Conservation (phyloP, 2,329 filamentous ascomycete genomes). For the Clonostachys byssicola region DNA sequence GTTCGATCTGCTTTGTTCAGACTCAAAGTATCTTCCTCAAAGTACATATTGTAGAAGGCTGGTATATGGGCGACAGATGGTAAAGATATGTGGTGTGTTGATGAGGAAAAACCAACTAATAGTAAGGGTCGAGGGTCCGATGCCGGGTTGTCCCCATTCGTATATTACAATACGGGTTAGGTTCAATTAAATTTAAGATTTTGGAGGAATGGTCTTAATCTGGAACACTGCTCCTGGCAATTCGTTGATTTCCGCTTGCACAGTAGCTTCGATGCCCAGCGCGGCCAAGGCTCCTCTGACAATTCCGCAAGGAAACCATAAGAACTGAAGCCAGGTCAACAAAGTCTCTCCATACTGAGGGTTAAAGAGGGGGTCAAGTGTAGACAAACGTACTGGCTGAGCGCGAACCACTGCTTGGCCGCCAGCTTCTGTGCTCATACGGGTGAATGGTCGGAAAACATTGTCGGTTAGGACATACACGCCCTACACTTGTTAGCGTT, state of each 20-base stretch:
- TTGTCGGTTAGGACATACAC: conserved; percentile 96
- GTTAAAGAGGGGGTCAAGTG: conserved; percentile 1
- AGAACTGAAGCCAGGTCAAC: conserved; percentile 52
- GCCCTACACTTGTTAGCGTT: conserved; percentile 46
- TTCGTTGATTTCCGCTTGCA: conserved; percentile 85
- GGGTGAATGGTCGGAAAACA: conserved; percentile 78
- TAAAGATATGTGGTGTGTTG: too few relatives aligned
- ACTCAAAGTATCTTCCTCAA: too few relatives aligned
- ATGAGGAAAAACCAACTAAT: too few relatives aligned
- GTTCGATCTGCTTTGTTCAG: background rate
- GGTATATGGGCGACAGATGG: too few relatives aligned
- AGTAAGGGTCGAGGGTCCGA: too few relatives aligned
- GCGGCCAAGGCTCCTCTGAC: conserved; percentile 90
- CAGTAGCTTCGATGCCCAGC: conserved; percentile 84
- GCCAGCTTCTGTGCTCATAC: conserved; percentile 81
- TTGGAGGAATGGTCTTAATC: conserved; percentile 76
- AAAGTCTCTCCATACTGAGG: conserved; percentile 1
- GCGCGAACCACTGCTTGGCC: conserved; percentile 70
- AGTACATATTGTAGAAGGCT: too few relatives aligned
- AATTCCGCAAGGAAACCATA: conserved; percentile 93
- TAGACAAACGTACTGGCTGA: conserved; percentile 62
- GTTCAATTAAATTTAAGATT: conserved; percentile 42
- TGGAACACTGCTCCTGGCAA: conserved; percentile 90
- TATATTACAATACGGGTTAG: background rate
- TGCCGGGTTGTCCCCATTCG: too few relatives aligned